Evolutionary conservation across 768 basidiomycete species (phyloP).

Genomic region (Leccinellum luteum): DNA sequence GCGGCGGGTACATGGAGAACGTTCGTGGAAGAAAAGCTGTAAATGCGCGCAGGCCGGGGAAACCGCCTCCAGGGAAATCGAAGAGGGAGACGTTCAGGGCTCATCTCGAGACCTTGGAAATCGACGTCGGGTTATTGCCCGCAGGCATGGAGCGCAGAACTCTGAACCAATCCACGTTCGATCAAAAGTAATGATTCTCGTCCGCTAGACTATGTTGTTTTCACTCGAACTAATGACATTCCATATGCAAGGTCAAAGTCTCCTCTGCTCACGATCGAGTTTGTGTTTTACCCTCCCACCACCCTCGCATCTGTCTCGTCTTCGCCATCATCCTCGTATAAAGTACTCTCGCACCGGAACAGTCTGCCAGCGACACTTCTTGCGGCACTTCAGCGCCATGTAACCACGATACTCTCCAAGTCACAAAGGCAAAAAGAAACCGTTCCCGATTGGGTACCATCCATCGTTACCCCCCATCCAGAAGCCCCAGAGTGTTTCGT

Average conservation of each 20-base stretch:
- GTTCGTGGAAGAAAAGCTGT: conserved; percentile 15
- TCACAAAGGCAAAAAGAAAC: conserved; percentile 47
- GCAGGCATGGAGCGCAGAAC: conserved; percentile 79
- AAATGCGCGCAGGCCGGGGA: conserved; percentile 25
- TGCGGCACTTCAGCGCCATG: conserved; percentile 44
- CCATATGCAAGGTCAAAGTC: conserved; percentile 54
- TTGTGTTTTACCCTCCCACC: conserved; percentile 60
- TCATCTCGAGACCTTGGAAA: conserved; percentile 64
- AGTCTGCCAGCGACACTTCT: conserved; percentile 47
- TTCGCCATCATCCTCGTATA: conserved; percentile 40
- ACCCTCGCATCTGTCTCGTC: conserved; percentile 40
- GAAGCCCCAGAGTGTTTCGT: conserved; percentile 56
- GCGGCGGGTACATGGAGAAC: conserved; percentile 48
- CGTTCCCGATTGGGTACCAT: conserved; percentile 53
- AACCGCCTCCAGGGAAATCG: conserved; percentile 32
- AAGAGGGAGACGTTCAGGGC: conserved; percentile 68
- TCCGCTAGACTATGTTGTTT: conserved; percentile 3
- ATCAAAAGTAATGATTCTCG: conserved; percentile 60
- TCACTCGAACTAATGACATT: conserved; percentile 11
- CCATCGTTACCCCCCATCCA: conserved; percentile 49
- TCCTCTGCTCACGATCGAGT: conserved; percentile 69
- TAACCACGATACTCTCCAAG: conserved; percentile 26
- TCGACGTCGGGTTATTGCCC: conserved; percentile 75
- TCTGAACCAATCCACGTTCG: conserved; percentile 80
- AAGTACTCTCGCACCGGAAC: conserved; percentile 65